Conservation (phyloP, 352 stramenopile genomes). For the Globisporangium mamillatum region DNA sequence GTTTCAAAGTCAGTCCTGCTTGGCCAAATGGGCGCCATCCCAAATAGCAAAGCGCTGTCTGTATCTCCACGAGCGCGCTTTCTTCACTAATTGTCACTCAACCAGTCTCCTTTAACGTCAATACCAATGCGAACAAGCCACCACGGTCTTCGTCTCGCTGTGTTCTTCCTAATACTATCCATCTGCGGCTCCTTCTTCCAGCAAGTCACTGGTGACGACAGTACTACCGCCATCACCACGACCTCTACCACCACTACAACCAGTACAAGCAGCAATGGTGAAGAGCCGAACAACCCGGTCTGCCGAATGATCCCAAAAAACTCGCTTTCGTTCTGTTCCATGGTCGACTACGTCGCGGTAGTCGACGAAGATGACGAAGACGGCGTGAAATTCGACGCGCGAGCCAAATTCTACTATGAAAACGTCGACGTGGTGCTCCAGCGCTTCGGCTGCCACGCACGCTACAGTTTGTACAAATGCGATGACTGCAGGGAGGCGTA, state of each 20-base stretch:
- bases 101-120: not conserved
- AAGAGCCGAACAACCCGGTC: conserved; percentile 45
- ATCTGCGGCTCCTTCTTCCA: not conserved
- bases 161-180: not conserved
- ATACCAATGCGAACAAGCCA: not conserved
- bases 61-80: not conserved
- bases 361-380: conserved; percentile 53
- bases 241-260: conserved; percentile 1
- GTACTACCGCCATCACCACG: no score
- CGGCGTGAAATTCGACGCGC: conserved; percentile 48
- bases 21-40: not conserved
- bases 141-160: not conserved
- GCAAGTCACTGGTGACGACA: conserved; percentile 16
- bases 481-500: conserved; percentile 85
- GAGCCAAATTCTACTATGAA: conserved; percentile 72
- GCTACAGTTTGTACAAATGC: conserved; percentile 80
- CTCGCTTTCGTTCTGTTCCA: conserved; percentile 77
- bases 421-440: conserved; percentile 81
- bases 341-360: conserved; percentile 80
- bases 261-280: conserved; percentile 12
- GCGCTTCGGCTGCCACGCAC: conserved; percentile 76
- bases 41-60: not conserved
- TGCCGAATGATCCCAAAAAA: conserved; percentile 55
- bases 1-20: not conserved
- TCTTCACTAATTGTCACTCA: not conserved